Percentiles rank a stretch among this genome's conserved stretches.
Evolutionary conservation across 1,139 yeast species (phyloP).

Genomic region (Yamadazyma oceani): DNA sequence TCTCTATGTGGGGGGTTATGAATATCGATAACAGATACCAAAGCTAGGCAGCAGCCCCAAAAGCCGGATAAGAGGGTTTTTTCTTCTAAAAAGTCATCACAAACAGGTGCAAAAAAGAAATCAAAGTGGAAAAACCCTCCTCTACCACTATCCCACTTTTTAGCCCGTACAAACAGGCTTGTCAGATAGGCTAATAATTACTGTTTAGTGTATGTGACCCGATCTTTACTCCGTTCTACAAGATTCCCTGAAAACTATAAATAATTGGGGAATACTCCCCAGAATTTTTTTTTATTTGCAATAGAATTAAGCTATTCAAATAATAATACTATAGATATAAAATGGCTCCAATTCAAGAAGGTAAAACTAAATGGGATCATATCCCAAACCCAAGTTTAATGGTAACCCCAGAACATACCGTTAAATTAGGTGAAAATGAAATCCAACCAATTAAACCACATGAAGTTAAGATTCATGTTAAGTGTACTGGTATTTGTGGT

Average conservation of each 20-base stretch:
- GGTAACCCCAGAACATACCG: constrained; percentile 15
- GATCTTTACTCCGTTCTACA: constrained; percentile 7
- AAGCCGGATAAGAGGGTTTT: background rate
- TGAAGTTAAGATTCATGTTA: constrained; percentile 59
- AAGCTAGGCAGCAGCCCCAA: background rate
- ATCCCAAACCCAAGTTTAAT: constrained; percentile 20
- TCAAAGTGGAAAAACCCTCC: constrained; percentile 1
- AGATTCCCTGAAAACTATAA: background rate
- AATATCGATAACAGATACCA: too few species aligned
- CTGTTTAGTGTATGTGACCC: constrained; percentile 3
- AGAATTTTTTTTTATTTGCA: background rate
- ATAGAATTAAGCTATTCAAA: background rate
- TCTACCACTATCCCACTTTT: background rate
- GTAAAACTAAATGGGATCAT: constrained; percentile 18
- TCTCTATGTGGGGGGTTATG: too few species aligned
- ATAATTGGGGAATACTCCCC: background rate
- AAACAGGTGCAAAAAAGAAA: constrained; percentile 1
- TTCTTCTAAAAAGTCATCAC: background rate
- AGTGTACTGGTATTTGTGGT: constrained; percentile 42
- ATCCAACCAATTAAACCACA: constrained; percentile 41
- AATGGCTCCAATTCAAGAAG: constrained; percentile 20
- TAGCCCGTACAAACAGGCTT: background rate
- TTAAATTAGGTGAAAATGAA: constrained; percentile 16
- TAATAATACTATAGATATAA: background rate
- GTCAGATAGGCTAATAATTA: background rate